Conservation (phyloP, 345 rosid species). For the Boechera stricta region DNA sequence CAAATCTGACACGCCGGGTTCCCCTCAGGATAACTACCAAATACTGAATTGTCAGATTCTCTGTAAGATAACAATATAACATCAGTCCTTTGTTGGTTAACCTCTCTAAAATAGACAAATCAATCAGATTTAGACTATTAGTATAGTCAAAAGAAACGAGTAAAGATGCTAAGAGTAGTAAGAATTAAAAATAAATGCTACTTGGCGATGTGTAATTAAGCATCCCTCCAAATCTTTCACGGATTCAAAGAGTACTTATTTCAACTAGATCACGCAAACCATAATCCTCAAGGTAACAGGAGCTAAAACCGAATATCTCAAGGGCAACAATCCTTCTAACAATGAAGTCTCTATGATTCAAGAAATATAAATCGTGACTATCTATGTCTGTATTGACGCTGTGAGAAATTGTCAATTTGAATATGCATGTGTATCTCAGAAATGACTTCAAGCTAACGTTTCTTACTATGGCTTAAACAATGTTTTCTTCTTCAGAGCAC, state of each 20-base stretch:
- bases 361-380: neutral
- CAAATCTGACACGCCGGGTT: neutral
- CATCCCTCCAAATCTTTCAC: neutral
- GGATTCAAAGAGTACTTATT: neutral
- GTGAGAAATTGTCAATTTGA: neutral
- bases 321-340: neutral
- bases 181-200: neutral
- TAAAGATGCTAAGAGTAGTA: no score
- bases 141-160: neutral
- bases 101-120: neutral
- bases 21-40: neutral
- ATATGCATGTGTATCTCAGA: neutral
- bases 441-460: neutral
- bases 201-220: neutral
- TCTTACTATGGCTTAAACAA: neutral
- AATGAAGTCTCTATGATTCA: neutral
- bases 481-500: neutral
- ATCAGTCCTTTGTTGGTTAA: neutral
- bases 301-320: slow-evolving; percentile 22
- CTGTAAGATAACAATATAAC: neutral
- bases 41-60: neutral
- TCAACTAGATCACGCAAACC: neutral
- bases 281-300: slow-evolving; percentile 47
- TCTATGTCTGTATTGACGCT: slow-evolving; percentile 11
- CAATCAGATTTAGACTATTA: neutral